phyloP scores from a whole-genome alignment of 2,329 filamentous ascomycete genomes.

The Penicillium sp. region DNA sequence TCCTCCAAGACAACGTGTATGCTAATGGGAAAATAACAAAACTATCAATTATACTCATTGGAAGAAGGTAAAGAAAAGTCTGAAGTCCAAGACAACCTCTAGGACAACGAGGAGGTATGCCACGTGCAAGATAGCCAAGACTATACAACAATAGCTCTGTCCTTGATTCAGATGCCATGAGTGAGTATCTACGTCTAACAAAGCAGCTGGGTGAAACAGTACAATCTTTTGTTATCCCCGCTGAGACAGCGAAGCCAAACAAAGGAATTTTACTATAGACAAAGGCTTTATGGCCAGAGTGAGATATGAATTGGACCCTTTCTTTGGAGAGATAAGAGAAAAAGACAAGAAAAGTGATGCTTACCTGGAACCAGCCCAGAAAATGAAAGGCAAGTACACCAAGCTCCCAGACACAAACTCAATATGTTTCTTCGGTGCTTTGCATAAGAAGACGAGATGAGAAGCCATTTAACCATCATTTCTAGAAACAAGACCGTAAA shows the following conservation, averaged over 20 bases:
- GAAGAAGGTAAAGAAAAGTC: not conserved
- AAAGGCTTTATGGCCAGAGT: constrained; percentile 1
- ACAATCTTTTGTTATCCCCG: not conserved
- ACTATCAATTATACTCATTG: not conserved
- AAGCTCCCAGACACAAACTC: not conserved
- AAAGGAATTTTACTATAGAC: not conserved
- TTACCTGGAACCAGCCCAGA: not conserved
- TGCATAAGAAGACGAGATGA: constrained; percentile 3
- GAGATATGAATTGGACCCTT: not conserved
- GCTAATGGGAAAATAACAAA: not conserved
- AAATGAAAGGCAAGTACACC: constrained; percentile 1
- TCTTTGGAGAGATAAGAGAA: not conserved
- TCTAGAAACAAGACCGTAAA: not conserved
- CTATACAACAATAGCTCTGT: constrained; percentile 2
- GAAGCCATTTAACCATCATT: not conserved
- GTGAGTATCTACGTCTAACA: not conserved
- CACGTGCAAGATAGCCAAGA: not conserved
- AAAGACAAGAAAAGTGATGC: not conserved
- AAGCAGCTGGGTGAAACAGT: not conserved
- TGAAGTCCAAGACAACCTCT: not conserved
- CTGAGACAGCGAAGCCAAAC: not conserved
- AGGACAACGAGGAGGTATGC: not conserved
- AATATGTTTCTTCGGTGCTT: not conserved
- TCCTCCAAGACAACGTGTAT: not conserved
- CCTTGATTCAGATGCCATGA: not conserved